Evolutionary conservation across 2,329 filamentous ascomycete species (phyloP), one percentile per base, ranked within the genome.

Genomic region (Cladosporium sp.): DNA sequence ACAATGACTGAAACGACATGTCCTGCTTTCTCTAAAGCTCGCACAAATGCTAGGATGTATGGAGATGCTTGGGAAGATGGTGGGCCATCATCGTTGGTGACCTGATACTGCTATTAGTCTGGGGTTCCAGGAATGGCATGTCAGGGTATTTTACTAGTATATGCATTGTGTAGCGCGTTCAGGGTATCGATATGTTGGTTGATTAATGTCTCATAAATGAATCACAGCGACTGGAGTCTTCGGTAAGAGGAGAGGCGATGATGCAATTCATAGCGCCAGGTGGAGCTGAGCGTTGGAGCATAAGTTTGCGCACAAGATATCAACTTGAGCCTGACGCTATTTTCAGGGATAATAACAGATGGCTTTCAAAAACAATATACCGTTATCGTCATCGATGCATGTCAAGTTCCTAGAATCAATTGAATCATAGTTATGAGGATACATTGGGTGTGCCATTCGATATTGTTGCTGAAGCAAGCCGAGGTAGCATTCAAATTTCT

Each of bases 1-100:
- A 99, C 86, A 69, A 95, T 90, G 59, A 99, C 93, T 8, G 92
- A 96, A 67, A 98, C 92, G n/a, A 82, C 84, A 79, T 97, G 94
- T 8, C 93, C 93, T 35, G 89, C 88, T 65, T 83, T 79, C 72
- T 83, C 80, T 29, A 84, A 77, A 14, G 78, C 76, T 23, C 78
- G 76, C 21, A 84, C 80, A 72, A 79, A 75, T 40, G 81, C 79
- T 64, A 82, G 78, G 62, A 84, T 77, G 68, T 84, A 84, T 5
- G 82, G 82, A 1, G 80, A 83, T 40, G 80, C 80, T 62, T 81
- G 76, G 65, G 79, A 75, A 8, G 80, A 83, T n/a, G 82, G 82
- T 18, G 82, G 82, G 49, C 82, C 82, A 72, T 84, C 82, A 67
- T 84, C 82, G 73, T 84, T 84, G 16, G 80, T 82, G 10, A 84